Percentiles rank a stretch among this genome's conserved stretches.
Evolutionary conservation across 176 grass and related monocot genomes (phyloP).

Genomic region (Cenchrus fungigraminus): DNA sequence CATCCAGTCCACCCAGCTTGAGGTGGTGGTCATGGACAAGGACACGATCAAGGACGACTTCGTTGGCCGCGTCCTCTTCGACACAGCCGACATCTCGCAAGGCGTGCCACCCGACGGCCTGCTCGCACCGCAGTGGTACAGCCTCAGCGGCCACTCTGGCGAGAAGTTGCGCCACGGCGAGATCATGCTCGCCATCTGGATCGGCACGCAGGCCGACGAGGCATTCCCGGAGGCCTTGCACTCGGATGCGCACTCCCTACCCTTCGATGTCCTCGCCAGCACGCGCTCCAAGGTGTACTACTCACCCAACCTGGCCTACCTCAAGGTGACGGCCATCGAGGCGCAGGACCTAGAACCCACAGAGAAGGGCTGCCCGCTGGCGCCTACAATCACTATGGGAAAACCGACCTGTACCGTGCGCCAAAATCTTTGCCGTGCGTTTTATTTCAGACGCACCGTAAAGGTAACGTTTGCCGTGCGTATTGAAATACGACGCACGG

Average conservation of each 20-base stretch:
- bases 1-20: conserved; percentile 57
- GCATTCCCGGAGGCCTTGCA: conserved; percentile 79
- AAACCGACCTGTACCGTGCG: no score
- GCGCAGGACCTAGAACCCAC: conserved; percentile 68
- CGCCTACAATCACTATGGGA: no score
- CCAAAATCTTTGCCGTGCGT: no score
- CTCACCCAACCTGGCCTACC: conserved; percentile 71
- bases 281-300: conserved; percentile 81
- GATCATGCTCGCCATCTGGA: conserved; percentile 78
- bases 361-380: no score
- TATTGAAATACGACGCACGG: no score
- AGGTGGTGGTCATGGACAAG: conserved; percentile 81
- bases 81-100: conserved; percentile 58
- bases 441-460: no score
- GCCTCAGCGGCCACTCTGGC: conserved; percentile 49
- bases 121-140: conserved; percentile 84
- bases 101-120: conserved; percentile 76
- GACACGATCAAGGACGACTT: conserved; percentile 68
- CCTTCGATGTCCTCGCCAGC: conserved; percentile 30
- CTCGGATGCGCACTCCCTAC: conserved; percentile 67
- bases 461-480: no score
- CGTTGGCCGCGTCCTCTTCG: conserved; percentile 64
- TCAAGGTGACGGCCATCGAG: conserved; percentile 51
- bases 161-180: conserved; percentile 70
- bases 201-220: conserved; percentile 86